phyloP scores from a whole-genome alignment of 2,329 filamentous ascomycete genomes.

The Penicillium paneum region DNA sequence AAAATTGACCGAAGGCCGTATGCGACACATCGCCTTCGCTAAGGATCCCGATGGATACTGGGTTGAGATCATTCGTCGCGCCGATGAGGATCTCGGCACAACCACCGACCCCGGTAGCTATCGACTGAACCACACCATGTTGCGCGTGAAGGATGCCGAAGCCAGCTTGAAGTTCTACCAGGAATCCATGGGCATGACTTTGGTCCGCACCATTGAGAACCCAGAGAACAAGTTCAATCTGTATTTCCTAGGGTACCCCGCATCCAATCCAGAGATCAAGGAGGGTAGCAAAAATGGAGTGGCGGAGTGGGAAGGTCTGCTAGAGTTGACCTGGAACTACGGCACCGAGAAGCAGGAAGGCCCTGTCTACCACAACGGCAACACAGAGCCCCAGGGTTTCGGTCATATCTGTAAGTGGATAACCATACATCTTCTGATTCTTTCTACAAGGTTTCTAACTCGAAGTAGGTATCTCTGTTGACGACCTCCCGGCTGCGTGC shows the following conservation, averaged over 20 bases:
- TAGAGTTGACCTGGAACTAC: conserved; percentile 86
- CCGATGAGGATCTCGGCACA: conserved; percentile 67
- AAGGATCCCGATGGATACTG: conserved; percentile 86
- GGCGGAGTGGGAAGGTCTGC: conserved; percentile 71
- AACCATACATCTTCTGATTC: neutral
- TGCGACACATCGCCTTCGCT: conserved; percentile 84
- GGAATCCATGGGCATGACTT: conserved; percentile 82
- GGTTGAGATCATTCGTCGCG: conserved; percentile 59
- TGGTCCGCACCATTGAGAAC: conserved; percentile 70
- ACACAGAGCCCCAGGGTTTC: conserved; percentile 86
- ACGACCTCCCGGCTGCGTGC: conserved; percentile 85
- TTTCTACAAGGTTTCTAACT: conserved; percentile 1
- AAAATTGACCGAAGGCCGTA: conserved; percentile 82
- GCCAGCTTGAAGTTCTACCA: conserved; percentile 76
- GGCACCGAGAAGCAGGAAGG: conserved; percentile 73
- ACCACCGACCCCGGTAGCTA: conserved; percentile 74
- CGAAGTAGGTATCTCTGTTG: conserved; percentile 67
- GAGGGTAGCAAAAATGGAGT: conserved; percentile 54
- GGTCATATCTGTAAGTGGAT: conserved; percentile 75
- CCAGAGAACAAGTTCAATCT: conserved; percentile 74
- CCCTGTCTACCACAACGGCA: conserved; percentile 89
- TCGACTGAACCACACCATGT: conserved; percentile 68
- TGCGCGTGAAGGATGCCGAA: conserved; percentile 80
- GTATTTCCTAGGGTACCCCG: conserved; percentile 85
- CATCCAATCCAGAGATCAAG: conserved; percentile 52